Conservation (phyloP, 164 flowering plant genomes). For the Aristolochia californica region DNA sequence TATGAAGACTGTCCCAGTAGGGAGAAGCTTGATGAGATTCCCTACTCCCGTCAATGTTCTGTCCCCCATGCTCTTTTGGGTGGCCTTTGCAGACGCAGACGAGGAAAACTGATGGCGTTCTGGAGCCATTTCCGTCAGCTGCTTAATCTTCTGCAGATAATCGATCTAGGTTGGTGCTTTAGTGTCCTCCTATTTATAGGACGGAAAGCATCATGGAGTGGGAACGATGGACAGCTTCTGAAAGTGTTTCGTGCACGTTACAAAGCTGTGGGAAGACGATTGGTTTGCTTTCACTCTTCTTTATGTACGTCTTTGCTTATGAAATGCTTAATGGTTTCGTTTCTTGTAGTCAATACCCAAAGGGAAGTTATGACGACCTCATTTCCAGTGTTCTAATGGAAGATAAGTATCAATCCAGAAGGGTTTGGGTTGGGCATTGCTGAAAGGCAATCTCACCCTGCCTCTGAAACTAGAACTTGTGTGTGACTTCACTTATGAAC, state of each 20-base stretch:
- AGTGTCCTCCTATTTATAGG: background rate
- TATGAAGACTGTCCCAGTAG: constrained; percentile 78
- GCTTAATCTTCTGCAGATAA: background rate
- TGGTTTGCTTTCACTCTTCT: constrained; percentile 7
- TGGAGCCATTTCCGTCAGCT: constrained; percentile 5
- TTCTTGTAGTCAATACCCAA: too few relatives aligned
- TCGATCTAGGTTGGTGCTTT: background rate
- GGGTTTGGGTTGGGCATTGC: too few relatives aligned
- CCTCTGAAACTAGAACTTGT: too few relatives aligned
- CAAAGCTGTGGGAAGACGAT: background rate
- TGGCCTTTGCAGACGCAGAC: background rate
- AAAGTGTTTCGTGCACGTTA: constrained; percentile 3
- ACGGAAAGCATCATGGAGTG: background rate
- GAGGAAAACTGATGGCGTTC: background rate
- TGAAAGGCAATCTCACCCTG: too few relatives aligned
- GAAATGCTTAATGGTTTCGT: too few relatives aligned
- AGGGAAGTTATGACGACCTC: too few relatives aligned
- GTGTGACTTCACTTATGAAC: too few relatives aligned
- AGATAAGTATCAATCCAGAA: too few relatives aligned
- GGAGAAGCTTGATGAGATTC: constrained; percentile 69
- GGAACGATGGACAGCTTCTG: background rate
- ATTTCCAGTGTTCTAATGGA: too few relatives aligned
- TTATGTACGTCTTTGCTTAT: too few relatives aligned
- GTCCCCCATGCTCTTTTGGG: constrained; percentile 7
- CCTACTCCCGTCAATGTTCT: constrained; percentile 41